Base-by-base conservation (phyloP, 2,329 filamentous ascomycete genomes). In the Elsinoe australis region DNA sequence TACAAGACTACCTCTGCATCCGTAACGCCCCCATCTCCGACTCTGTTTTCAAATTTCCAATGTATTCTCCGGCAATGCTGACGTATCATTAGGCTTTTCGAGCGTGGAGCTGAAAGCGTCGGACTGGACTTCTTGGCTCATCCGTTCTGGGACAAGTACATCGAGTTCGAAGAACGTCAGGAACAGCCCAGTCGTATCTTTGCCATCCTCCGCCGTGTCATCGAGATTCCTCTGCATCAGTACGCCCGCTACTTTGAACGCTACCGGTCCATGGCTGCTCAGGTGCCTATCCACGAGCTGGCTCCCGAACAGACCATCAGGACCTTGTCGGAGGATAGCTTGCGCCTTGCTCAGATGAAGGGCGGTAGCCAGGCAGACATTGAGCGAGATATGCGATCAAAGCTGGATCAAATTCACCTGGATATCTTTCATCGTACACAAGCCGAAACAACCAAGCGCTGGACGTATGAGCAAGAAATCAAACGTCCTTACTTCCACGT, bases 121-220 rank as follows among this genome's bases (percentile, higher is more conserved):
- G 92, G 92, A 12, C 76, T 96, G 14, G 92, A 98, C 67, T 98
- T 95, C 62, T 75, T 95, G 22, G 84, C 89, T 2, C 88, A 95
- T 63, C 88, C 88, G 1, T 95, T 98, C 70, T 98, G 92, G 92
- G 92, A 98, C 67, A 96, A 95, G 68, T 98, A 95, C 61, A 80
- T 98, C 54, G 92, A 96, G 63, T 96, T 94, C 60, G 92, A 96
- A 64, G 89, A 95, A 64, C 84, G 89, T 1, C 74, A 90, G 53
- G 88, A 95, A 59, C 80, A 84, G 0, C 79, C 83, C 10, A 86
- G 94, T 54, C 87, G 81, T 59, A 86, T 95, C 48, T 94, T 94
- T 58, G 80, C 79, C 32, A 87, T 98, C 49, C 75, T 95, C 46
- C 75, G 76, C 52, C 85, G 89, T 47, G 77, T 95, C 49, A 85